Conservation (phyloP, 352 stramenopile species). For the Globisporangium abappressorium region DNA sequence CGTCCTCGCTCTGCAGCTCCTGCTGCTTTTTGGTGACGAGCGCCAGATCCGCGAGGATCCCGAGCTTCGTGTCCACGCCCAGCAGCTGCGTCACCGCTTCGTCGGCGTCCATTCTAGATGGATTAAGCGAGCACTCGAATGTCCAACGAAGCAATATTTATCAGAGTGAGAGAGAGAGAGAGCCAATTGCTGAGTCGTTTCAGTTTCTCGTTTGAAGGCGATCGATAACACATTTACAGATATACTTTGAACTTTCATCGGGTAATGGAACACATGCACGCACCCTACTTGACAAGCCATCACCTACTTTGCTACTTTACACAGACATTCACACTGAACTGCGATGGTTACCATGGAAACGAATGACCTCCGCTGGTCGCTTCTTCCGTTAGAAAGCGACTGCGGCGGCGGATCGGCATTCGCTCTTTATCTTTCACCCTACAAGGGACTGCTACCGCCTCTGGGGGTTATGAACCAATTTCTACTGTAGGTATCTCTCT, state of each 20-base stretch:
- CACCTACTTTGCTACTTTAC: background rate
- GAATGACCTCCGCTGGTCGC: background rate
- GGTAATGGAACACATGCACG: background rate
- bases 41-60: slow-evolving; percentile 53
- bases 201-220: background rate
- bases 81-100: slow-evolving; percentile 35
- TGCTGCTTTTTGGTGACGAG: slow-evolving; percentile 32
- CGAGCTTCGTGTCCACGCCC: slow-evolving; percentile 42
- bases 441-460: too few relatives aligned
- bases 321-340: background rate
- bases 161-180: background rate
- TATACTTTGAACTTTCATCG: background rate
- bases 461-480: background rate
- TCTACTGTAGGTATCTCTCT: background rate
- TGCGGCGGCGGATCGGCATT: background rate
- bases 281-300: background rate
- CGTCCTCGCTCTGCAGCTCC: slow-evolving; percentile 28
- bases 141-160: background rate
- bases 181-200: background rate
- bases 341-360: background rate
- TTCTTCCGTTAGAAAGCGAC: slow-evolving; percentile 1
- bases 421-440: background rate
- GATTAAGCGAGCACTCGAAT: background rate
- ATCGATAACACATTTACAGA: background rate
- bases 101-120: background rate